Percentiles rank a stretch among this genome's conserved stretches.
phyloP scores from a whole-genome alignment of 108 stramenopile species.

The Cyclostephanos tholiformis region DNA sequence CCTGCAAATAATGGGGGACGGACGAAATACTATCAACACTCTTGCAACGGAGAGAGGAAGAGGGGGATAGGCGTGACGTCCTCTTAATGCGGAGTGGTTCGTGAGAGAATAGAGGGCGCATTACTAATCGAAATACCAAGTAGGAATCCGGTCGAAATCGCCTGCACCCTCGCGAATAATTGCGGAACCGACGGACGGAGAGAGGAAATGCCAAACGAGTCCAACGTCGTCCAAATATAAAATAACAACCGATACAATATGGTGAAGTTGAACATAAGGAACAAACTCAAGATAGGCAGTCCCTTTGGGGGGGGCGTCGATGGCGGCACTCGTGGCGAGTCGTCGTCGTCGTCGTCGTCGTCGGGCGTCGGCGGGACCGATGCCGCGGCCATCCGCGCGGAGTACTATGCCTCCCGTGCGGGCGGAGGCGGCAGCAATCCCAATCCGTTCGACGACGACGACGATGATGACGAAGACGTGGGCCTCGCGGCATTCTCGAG shows the following conservation, averaged over 20 bases:
- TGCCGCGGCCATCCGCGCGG: conserved; percentile 8
- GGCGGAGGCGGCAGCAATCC: not conserved
- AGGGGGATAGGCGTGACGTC: too few species aligned
- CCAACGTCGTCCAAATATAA: too few species aligned
- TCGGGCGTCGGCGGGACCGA: not conserved
- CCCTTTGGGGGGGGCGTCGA: not conserved
- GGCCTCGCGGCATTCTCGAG: conserved; percentile 19
- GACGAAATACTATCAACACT: too few species aligned
- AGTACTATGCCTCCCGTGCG: conserved; percentile 17
- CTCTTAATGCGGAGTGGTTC: too few species aligned
- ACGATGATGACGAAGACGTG: conserved; percentile 7
- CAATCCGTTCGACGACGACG: conserved; percentile 39
- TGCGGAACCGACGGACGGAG: too few species aligned
- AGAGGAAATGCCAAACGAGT: too few species aligned
- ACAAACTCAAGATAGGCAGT: not conserved
- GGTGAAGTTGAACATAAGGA: not conserved
- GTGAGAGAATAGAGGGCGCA: too few species aligned
- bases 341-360: not conserved
- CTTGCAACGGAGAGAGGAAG: too few species aligned
- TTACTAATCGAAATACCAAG: too few species aligned
- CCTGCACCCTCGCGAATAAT: too few species aligned
- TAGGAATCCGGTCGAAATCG: too few species aligned
- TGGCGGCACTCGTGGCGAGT: not conserved
- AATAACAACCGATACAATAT: not conserved
- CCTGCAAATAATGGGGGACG: too few species aligned